Conservation (phyloP, 2,329 filamentous ascomycete genomes). For the Monilinia laxa region DNA sequence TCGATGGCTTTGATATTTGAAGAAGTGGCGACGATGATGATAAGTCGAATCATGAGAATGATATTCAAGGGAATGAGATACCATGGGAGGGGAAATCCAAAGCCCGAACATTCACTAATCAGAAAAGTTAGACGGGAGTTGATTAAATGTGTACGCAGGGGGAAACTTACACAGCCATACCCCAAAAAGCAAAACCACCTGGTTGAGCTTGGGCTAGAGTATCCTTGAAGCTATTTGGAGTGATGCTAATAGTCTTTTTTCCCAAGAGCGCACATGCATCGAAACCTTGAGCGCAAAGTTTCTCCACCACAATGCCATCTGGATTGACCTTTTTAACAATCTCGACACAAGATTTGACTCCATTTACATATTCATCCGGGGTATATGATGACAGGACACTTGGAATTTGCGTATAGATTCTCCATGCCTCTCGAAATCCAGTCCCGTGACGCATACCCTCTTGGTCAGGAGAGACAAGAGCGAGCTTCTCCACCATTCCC, state of each 20-base stretch:
- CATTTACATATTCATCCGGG: constrained; percentile 44
- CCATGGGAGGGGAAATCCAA: constrained; percentile 49
- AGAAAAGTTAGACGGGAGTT: not conserved
- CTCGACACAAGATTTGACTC: constrained; percentile 43
- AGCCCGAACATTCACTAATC: constrained; percentile 41
- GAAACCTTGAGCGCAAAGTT: constrained; percentile 46
- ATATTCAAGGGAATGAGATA: constrained; percentile 46
- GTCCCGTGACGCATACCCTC: constrained; percentile 5
- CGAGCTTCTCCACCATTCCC: constrained; percentile 41
- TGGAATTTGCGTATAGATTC: constrained; percentile 27
- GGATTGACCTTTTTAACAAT: constrained; percentile 44
- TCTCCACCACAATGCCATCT: constrained; percentile 46
- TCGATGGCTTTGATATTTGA: constrained; percentile 32
- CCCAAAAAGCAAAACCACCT: constrained; percentile 41
- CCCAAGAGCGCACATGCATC: constrained; percentile 45
- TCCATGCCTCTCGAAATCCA: constrained; percentile 16
- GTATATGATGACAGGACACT: constrained; percentile 41
- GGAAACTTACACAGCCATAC: constrained; percentile 43
- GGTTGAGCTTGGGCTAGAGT: constrained; percentile 45
- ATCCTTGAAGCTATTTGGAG: constrained; percentile 48
- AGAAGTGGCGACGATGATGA: constrained; percentile 30
- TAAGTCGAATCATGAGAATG: constrained; percentile 41
- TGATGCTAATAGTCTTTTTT: constrained; percentile 43
- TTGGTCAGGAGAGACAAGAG: constrained; percentile 30
- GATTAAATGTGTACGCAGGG: not conserved